These are phyloP conservation scores for Phytopythium cucurbitacearum DNA, from an alignment of 352 stramenopile genomes.

Conservation along the genomic window DNA sequence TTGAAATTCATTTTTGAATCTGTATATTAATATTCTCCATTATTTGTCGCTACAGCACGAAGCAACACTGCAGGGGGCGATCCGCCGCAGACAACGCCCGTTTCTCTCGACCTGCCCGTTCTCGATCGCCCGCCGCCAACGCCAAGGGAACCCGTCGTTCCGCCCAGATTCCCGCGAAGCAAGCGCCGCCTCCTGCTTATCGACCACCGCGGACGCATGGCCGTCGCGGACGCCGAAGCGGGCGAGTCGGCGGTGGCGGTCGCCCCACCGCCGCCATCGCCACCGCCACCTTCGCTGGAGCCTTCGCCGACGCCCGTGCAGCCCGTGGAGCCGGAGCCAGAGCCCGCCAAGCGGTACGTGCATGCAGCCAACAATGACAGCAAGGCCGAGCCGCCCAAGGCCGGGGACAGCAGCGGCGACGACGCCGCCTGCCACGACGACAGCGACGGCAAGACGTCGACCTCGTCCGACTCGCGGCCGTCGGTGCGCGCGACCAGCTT, in stretches of 20 bases:
- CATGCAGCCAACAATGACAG: neutral
- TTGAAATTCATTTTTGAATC: too few relatives aligned
- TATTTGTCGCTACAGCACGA: too few relatives aligned
- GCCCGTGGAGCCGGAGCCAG: neutral
- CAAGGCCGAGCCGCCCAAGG: neutral
- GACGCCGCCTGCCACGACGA: conserved; percentile 31
- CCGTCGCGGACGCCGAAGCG: neutral
- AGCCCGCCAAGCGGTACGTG: neutral
- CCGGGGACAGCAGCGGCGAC: conserved; percentile 25
- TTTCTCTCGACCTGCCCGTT: neutral
- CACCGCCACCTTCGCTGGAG: neutral
- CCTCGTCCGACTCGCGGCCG: conserved; percentile 25
- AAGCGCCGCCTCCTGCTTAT: neutral
- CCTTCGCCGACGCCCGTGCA: neutral
- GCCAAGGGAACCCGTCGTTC: too few relatives aligned
- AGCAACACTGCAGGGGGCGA: too few relatives aligned
- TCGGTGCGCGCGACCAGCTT: conserved; percentile 20
- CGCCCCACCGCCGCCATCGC: neutral
- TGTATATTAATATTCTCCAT: too few relatives aligned
- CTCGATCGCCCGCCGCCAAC: too few relatives aligned
- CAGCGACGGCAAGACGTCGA: conserved; percentile 48
- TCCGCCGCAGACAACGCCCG: neutral
- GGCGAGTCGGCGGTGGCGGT: neutral
- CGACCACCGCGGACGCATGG: neutral
- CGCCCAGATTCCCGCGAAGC: neutral